phyloP scores from a whole-genome alignment of 116 monocot species.

The Thalassia testudinum region DNA sequence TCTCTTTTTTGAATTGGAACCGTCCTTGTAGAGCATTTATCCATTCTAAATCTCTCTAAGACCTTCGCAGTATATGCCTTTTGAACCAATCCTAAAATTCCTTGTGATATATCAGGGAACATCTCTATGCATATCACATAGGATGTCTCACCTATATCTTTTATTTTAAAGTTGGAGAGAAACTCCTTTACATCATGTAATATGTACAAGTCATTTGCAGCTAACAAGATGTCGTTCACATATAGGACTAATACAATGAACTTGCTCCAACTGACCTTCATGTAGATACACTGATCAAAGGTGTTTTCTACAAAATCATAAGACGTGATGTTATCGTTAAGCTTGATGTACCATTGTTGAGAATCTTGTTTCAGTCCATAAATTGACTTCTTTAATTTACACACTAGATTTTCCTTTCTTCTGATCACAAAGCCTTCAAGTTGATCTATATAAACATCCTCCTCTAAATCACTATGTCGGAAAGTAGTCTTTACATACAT shows the following conservation, averaged over 20 bases:
- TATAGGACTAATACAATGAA: constrained; percentile 8
- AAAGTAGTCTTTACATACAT: neutral
- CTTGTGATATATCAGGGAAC: neutral
- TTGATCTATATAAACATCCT: neutral
- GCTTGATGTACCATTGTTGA: constrained; percentile 5
- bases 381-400: constrained; percentile 6
- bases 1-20: neutral
- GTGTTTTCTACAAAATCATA: constrained; percentile 8
- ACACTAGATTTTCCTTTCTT: constrained; percentile 4
- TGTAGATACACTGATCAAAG: constrained; percentile 7
- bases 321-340: neutral
- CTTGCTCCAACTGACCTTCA: constrained; percentile 10
- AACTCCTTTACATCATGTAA: neutral
- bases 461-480: neutral
- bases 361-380: constrained; percentile 10
- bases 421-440: neutral
- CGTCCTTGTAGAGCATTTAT: too few relatives aligned
- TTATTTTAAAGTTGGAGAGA: constrained; percentile 10
- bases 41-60: too few relatives aligned
- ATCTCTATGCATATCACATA: constrained; percentile 7
- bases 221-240: constrained; percentile 4
- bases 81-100: neutral
- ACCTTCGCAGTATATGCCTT: too few relatives aligned
- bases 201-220: neutral
- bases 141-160: neutral